phyloP scores from a whole-genome alignment of 768 basidiomycete genomes.

The Hemileccinum rubropunctum region DNA sequence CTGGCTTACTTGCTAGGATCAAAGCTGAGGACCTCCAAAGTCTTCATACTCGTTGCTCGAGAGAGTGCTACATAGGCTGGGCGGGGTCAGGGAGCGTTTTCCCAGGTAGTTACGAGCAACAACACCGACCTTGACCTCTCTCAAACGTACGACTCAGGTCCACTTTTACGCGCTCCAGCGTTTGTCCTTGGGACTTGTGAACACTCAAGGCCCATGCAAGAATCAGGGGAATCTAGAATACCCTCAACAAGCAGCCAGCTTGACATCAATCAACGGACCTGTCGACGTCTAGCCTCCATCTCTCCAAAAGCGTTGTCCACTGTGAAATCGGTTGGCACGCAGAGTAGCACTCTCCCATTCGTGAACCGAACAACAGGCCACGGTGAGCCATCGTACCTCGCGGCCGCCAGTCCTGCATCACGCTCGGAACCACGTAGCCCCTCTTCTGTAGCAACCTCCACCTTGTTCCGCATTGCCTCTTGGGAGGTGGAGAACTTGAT shows the following conservation, averaged over 20 bases:
- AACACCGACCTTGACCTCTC: conserved; percentile 62
- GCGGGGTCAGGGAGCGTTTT: neutral
- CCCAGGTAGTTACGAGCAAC: neutral
- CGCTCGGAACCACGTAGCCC: conserved; percentile 31
- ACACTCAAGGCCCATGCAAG: conserved; percentile 88
- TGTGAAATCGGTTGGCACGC: conserved; percentile 59
- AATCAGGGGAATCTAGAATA: conserved; percentile 50
- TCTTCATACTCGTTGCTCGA: conserved; percentile 64
- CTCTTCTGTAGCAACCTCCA: conserved; percentile 37
- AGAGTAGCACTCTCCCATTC: conserved; percentile 43
- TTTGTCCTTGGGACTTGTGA: conserved; percentile 91
- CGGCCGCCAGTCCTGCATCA: conserved; percentile 11
- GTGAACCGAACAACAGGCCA: conserved; percentile 68
- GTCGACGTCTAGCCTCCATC: conserved; percentile 57
- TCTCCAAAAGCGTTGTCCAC: conserved; percentile 57
- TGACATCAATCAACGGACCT: conserved; percentile 38
- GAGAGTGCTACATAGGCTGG: conserved; percentile 72
- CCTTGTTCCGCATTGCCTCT: conserved; percentile 40
- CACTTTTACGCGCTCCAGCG: conserved; percentile 78
- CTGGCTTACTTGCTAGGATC: conserved; percentile 50
- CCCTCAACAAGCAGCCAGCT: conserved; percentile 16
- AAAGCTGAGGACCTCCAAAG: conserved; percentile 65
- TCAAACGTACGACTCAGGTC: conserved; percentile 77
- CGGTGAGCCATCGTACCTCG: conserved; percentile 24
- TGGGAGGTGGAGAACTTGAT: conserved; percentile 41